Evolutionary conservation across 768 basidiomycete species (phyloP).

Genomic region (Myochromella boudieri): DNA sequence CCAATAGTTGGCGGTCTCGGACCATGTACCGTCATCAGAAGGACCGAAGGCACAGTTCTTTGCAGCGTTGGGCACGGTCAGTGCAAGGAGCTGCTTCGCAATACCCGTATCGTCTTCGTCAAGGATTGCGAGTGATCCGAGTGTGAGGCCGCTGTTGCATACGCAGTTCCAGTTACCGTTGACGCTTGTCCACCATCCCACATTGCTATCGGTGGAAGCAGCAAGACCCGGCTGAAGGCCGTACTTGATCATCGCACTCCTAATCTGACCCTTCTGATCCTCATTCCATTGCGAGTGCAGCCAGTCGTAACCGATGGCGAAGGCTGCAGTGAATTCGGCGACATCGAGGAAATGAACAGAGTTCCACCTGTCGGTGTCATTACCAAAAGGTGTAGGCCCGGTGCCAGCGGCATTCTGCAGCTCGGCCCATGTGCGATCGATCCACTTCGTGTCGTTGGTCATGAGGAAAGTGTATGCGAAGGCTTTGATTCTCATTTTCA

Average conservation of each 20-base stretch:
- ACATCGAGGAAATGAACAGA: slow-evolving; percentile 86
- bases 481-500: slow-evolving; percentile 91
- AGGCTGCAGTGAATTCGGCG: slow-evolving; percentile 88
- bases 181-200: slow-evolving; percentile 80
- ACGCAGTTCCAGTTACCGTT: slow-evolving; percentile 99
- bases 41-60: slow-evolving; percentile 69
- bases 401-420: slow-evolving; percentile 82
- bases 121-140: slow-evolving; percentile 89
- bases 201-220: slow-evolving; percentile 45
- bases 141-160: slow-evolving; percentile 86
- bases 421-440: slow-evolving; percentile 82
- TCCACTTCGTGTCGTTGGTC: slow-evolving; percentile 91
- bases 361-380: slow-evolving; percentile 76
- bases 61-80: slow-evolving; percentile 74
- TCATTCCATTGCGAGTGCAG: slow-evolving; percentile 49
- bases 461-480: slow-evolving; percentile 89
- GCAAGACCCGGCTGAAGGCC: slow-evolving; percentile 69
- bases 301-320: slow-evolving; percentile 96
- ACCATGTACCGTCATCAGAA: slow-evolving; percentile 82
- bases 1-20: slow-evolving; percentile 94
- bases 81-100: slow-evolving; percentile 62
- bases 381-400: slow-evolving; percentile 63
- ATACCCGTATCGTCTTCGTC: slow-evolving; percentile 77
- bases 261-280: slow-evolving; percentile 69
- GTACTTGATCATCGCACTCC: slow-evolving; percentile 69